Evolutionary conservation across 306 rosid species (phyloP).

Genomic region (Astragalus glycyphyllos): DNA sequence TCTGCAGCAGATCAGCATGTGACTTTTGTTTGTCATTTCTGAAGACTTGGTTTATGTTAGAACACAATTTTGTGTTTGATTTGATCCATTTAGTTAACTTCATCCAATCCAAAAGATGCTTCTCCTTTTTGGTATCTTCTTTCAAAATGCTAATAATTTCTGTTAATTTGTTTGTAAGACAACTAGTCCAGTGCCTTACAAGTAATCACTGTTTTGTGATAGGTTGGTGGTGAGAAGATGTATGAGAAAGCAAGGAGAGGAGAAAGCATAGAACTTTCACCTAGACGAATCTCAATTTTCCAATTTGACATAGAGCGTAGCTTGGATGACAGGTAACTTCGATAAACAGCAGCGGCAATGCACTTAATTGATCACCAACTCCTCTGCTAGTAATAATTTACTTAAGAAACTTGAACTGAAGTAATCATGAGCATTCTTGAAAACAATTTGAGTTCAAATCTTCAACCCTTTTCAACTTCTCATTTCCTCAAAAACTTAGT

Average conservation of each 20-base stretch:
- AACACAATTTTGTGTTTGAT: background rate
- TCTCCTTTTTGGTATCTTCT: background rate
- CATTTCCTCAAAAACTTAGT: constrained; percentile 1
- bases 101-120: constrained; percentile 7
- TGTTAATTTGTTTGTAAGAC: constrained; percentile 22
- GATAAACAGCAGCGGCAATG: background rate
- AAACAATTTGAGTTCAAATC: constrained; percentile 30
- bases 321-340: constrained; percentile 77
- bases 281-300: constrained; percentile 88
- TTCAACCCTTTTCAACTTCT: constrained; percentile 12
- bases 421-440: constrained; percentile 19
- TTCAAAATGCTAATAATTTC: background rate
- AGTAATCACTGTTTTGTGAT: constrained; percentile 38
- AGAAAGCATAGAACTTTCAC: constrained; percentile 92
- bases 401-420: background rate
- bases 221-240: constrained; percentile 98
- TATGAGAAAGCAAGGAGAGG: constrained; percentile 98
- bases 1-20: constrained; percentile 20
- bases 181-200: constrained; percentile 41
- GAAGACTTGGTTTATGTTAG: constrained; percentile 19
- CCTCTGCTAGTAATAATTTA: constrained; percentile 15
- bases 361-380: constrained; percentile 22
- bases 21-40: constrained; percentile 21
- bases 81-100: background rate
- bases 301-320: constrained; percentile 92